Evolutionary conservation across 78 protist genomes (phyloP), one percentile per base, ranked within the genome.

Genomic region (slime mould (Dictyostelium discoideum)): DNA sequence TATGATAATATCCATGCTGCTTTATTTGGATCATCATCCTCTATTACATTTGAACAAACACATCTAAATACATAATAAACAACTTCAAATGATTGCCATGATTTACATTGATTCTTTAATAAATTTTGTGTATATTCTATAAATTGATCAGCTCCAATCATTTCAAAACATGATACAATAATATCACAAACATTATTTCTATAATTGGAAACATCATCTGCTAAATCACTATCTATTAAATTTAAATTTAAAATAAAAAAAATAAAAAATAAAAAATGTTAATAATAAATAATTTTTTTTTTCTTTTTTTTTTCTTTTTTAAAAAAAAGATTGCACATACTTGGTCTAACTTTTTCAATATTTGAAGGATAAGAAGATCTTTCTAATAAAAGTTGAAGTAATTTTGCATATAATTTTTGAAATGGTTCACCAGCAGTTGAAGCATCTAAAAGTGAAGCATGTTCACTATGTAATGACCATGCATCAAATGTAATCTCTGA

Each of bases 401-500:
- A 67, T 48, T 89, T 40, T 22, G 87, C 87, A 48, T 89, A 89
- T 42, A 89, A 40, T 48, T 80, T 81, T 82, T 89, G 86, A 24
- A 50, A 89, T 54, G 72, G 32, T 18, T 88, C 93, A 29, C 42
- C 79, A 9, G 40, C 20, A 40, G 42, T 9, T 24, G 20, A 24
- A 40, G 42, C 1, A 29, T 44, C 84, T 5, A 46, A 6, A 9
- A 74, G 54, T 32, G 29, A 44, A 3, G 26, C 69, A 7, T 42
- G 26, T 26, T 89, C 94, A 6, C 80, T 86, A 42, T 81, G 39
- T 72, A 67, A 73, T 6, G 72, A 72, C 94, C 94, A 89, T 18
- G 94, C 94, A 72, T 89, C 85, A 81, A 89, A 89, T 48, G 94
- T 89, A 5, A 89, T n/a, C 65, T 89, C 94, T 46, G 94, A 89